These are phyloP conservation scores for Anisogramma anomala DNA, from an alignment of 2,329 filamentous ascomycete species.

Conservation along the genomic window DNA sequence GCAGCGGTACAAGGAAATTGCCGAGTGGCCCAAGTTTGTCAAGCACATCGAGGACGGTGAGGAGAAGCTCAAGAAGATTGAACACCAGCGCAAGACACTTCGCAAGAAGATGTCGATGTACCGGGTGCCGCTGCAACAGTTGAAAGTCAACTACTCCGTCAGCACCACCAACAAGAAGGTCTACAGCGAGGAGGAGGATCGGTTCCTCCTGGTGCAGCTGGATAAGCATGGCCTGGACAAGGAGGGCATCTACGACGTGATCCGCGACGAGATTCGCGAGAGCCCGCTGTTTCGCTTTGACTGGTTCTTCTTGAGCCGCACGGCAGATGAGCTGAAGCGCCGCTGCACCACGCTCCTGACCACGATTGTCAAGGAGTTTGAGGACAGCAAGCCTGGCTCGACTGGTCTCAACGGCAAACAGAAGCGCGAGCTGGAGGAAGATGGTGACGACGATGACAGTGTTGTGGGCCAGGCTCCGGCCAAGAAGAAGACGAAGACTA, in stretches of 20 bases:
- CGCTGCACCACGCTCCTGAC: slow-evolving; percentile 90
- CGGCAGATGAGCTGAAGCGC: slow-evolving; percentile 81
- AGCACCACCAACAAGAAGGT: slow-evolving; percentile 99
- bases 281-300: slow-evolving; percentile 94
- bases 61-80: slow-evolving; percentile 75
- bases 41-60: slow-evolving; percentile 86
- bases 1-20: slow-evolving; percentile 84
- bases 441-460: slow-evolving; percentile 73
- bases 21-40: slow-evolving; percentile 81
- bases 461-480: slow-evolving; percentile 70
- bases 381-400: slow-evolving; percentile 46
- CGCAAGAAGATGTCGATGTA: slow-evolving; percentile 94
- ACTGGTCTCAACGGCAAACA: slow-evolving; percentile 56
- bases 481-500: slow-evolving; percentile 83
- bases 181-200: slow-evolving; percentile 95
- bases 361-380: slow-evolving; percentile 90
- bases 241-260: slow-evolving; percentile 80
- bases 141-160: slow-evolving; percentile 98
- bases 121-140: slow-evolving; percentile 91
- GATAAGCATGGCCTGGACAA: slow-evolving; percentile 88
- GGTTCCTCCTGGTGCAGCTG: slow-evolving; percentile 85
- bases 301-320: slow-evolving; percentile 97
- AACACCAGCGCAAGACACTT: slow-evolving; percentile 85
- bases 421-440: slow-evolving; percentile 68
- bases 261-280: slow-evolving; percentile 94